A percentile compares a stretch with the other conserved stretches of the same genome.
Conservation (phyloP, 1,284 basidiomycete species). For the Leccinum solheimii region DNA sequence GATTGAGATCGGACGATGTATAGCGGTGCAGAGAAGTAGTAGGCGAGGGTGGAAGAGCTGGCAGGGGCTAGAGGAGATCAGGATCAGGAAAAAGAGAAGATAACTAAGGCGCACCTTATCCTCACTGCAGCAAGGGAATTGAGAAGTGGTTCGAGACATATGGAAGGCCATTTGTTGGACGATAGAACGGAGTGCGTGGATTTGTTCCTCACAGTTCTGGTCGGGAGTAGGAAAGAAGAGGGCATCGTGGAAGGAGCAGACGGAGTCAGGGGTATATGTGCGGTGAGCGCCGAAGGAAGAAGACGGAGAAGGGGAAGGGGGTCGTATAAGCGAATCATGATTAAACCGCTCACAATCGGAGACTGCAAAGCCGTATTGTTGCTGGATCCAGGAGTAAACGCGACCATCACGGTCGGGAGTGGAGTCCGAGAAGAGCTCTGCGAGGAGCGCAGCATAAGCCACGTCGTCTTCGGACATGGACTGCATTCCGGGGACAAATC, state of each 20-base stretch:
- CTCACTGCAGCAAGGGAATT: not conserved
- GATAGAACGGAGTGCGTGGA: slow-evolving; percentile 35
- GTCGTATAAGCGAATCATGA: slow-evolving; percentile 10
- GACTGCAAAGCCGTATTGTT: slow-evolving; percentile 37
- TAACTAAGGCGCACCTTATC: slow-evolving; percentile 25
- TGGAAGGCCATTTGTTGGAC: slow-evolving; percentile 35
- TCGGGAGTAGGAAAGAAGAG: slow-evolving; percentile 29
- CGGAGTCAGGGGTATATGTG: slow-evolving; percentile 20
- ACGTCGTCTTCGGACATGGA: slow-evolving; percentile 33
- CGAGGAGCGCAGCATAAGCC: slow-evolving; percentile 31
- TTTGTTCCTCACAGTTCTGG: slow-evolving; percentile 18
- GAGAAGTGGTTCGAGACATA: slow-evolving; percentile 8
- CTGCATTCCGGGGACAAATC: slow-evolving; percentile 9
- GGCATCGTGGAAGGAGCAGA: slow-evolving; percentile 33
- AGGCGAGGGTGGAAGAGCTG: slow-evolving; percentile 33
- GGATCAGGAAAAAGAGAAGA: not conserved
- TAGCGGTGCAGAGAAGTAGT: slow-evolving; percentile 25
- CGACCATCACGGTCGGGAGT: slow-evolving; percentile 23
- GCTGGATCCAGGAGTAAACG: slow-evolving; percentile 37
- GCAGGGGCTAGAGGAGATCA: slow-evolving; percentile 22
- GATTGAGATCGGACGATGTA: slow-evolving; percentile 26
- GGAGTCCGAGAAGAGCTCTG: slow-evolving; percentile 28
- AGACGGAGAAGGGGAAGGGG: slow-evolving; percentile 32
- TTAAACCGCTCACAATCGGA: slow-evolving; percentile 18
- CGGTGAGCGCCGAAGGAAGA: slow-evolving; percentile 34